Evolutionary conservation across 2,329 filamentous ascomycete species (phyloP).

Genomic region (Trichoderma sp.): DNA sequence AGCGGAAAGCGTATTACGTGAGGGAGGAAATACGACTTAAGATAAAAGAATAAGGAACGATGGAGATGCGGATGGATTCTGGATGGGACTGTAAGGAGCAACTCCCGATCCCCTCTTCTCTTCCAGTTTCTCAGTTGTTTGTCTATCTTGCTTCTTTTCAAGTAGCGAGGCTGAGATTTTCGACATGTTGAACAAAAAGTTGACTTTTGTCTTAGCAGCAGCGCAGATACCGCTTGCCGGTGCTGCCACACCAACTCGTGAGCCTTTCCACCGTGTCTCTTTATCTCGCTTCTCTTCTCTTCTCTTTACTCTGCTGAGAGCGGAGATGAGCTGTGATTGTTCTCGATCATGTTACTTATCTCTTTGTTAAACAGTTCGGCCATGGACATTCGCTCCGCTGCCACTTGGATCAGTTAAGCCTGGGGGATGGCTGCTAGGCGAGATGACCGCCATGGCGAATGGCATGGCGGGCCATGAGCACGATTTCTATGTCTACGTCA

Average conservation of each 20-base stretch:
- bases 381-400: constrained; percentile 32
- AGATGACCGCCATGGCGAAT: constrained; percentile 49
- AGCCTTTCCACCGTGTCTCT: background rate
- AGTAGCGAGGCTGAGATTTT: background rate
- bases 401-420: constrained; percentile 53
- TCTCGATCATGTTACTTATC: background rate
- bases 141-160: background rate
- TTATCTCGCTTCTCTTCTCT: background rate
- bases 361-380: constrained; percentile 23
- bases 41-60: background rate
- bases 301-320: background rate
- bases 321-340: background rate
- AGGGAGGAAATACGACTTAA: background rate
- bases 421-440: constrained; percentile 52
- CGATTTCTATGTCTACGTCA: constrained; percentile 58
- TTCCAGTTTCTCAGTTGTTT: background rate
- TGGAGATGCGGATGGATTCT: constrained; percentile 4
- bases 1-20: constrained; percentile 1
- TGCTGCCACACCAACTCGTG: constrained; percentile 19
- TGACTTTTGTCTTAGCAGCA: constrained; percentile 17
- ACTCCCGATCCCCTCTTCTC: background rate
- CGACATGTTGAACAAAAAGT: constrained; percentile 9
- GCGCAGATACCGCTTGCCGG: constrained; percentile 21
- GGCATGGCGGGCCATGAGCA: constrained; percentile 54
- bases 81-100: constrained; percentile 22